Conservation (phyloP, 768 basidiomycete genomes). For the Erythrobasidium yunnanense region DNA sequence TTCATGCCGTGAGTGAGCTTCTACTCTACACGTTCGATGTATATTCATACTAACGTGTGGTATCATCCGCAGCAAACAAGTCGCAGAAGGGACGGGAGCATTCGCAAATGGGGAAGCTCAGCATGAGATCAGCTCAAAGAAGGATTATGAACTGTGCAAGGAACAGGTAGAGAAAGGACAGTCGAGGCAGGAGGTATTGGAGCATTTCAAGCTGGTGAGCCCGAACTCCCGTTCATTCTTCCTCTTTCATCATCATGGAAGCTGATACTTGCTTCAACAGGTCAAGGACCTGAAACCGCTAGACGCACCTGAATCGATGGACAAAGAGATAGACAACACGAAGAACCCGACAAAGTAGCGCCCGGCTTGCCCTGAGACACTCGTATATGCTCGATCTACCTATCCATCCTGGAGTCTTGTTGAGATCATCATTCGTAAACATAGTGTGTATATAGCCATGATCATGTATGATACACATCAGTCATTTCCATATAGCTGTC, state of each 20-base stretch:
- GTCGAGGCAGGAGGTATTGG: neutral
- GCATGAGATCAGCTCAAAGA: neutral
- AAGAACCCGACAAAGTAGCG: neutral
- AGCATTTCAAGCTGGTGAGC: neutral
- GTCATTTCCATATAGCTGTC: no score
- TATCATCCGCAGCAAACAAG: neutral
- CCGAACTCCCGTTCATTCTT: no score
- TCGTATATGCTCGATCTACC: no score
- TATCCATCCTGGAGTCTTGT: no score
- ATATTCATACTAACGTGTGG: no score
- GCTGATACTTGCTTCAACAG: neutral
- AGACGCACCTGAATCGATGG: neutral
- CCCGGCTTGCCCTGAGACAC: no score
- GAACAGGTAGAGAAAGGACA: neutral
- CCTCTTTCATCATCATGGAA: neutral
- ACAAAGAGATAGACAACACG: neutral
- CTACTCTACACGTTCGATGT: no score
- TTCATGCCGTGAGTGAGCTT: no score
- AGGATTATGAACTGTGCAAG: neutral
- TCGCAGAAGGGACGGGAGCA: neutral
- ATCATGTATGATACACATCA: no score
- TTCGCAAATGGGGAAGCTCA: neutral
- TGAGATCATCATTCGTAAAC: no score
- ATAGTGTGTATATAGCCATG: no score
- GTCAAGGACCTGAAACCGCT: neutral